Conservation (phyloP, 345 rosid species). For the Rhodomyrtus tomentosa region DNA sequence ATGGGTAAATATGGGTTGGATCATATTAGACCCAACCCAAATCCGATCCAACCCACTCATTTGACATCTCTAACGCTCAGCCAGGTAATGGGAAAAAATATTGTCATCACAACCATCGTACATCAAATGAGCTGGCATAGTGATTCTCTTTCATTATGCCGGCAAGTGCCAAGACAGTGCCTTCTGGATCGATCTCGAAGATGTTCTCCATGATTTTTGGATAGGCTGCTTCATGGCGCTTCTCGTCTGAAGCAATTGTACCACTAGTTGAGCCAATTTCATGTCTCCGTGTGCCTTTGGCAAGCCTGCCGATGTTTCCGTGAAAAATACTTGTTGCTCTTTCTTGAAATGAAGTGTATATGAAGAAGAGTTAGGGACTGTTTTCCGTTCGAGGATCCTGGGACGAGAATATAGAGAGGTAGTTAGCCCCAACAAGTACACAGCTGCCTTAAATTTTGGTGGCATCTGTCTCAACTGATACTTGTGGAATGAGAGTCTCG, state of each 20-base stretch:
- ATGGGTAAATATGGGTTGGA: too few species aligned
- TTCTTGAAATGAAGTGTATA: constrained; percentile 93
- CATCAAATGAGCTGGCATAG: constrained; percentile 94
- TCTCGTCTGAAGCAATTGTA: constrained; percentile 84
- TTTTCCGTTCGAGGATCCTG: constrained; percentile 80
- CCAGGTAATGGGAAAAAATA: constrained; percentile 70
- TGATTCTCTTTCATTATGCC: constrained; percentile 92
- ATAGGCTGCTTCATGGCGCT: constrained; percentile 85
- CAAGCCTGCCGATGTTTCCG: constrained; percentile 78
- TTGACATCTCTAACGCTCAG: too few species aligned
- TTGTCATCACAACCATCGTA: constrained; percentile 56
- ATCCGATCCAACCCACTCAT: too few species aligned
- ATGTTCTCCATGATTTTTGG: constrained; percentile 78
- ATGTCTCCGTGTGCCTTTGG: constrained; percentile 68
- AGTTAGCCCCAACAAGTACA: neutral
- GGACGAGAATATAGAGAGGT: neutral
- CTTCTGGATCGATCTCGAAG: constrained; percentile 81
- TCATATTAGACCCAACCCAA: too few species aligned
- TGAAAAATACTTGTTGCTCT: constrained; percentile 88
- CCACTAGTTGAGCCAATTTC: constrained; percentile 83
- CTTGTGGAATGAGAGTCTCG: neutral
- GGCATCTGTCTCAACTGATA: neutral
- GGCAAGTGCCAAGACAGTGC: constrained; percentile 59
- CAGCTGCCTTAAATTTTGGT: neutral
- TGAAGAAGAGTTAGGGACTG: constrained; percentile 71